These are phyloP conservation scores for Climacium dendroides DNA, from an alignment of 225 moss, liverwort and hornwort genomes.

Conservation along the genomic window DNA sequence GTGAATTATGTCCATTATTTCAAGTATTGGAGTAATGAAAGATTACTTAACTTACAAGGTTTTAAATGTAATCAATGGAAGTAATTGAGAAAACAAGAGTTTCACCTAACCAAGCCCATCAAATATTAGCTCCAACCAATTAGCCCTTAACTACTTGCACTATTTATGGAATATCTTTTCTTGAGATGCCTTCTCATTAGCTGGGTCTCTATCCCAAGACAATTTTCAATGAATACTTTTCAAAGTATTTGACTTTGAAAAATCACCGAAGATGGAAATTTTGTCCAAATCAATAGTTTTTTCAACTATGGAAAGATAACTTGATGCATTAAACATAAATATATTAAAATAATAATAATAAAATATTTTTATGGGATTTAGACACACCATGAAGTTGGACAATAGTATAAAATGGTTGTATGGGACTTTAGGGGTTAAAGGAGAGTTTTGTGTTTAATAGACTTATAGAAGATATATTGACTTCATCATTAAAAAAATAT, in stretches of 20 bases:
- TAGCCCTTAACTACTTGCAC: fast-evolving
- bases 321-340: not conserved
- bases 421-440: not conserved
- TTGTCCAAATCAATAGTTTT: not conserved
- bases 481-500: not conserved
- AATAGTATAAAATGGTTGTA: fast-evolving
- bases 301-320: not conserved
- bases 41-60: too few species aligned
- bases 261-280: not conserved
- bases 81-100: not conserved
- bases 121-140: not conserved
- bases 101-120: fast-evolving
- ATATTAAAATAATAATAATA: not conserved
- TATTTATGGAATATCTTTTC: fast-evolving
- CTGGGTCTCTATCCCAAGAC: not conserved
- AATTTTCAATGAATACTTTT: fast-evolving
- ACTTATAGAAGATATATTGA: not conserved
- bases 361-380: fast-evolving
- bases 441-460: too few species aligned
- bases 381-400: fast-evolving
- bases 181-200: fast-evolving
- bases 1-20: not conserved
- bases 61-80: not conserved
- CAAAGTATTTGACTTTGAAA: not conserved
- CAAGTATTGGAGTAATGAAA: not conserved